Evolutionary conservation across 1,284 basidiomycete genomes (phyloP), one percentile per base, ranked within the genome.

Genomic region (Microstroma glucosiphilum): DNA sequence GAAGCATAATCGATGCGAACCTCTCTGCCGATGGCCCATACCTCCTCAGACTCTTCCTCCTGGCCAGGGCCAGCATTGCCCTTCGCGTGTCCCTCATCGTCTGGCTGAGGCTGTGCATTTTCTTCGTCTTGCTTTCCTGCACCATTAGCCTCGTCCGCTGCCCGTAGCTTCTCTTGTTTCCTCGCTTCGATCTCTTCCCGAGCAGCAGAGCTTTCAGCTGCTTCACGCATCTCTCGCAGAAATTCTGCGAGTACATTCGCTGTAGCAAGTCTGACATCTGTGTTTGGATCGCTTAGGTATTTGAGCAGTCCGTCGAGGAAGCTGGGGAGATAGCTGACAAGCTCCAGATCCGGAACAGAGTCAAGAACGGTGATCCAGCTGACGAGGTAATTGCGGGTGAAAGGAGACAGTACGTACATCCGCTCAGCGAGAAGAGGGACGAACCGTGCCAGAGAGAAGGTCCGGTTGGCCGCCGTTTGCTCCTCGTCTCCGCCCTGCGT

Each of bases 291-390:
- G 11, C 91, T 91, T 13, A 98, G 87, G 78, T 97, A 98, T 81
- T 91, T 92, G 69, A 73, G 68, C 51, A 99, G 84, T 2, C 92
- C 93, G 69, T 96, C 92, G 48, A 99, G 81, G 79, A 98, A 96
- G 71, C 94, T 88, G 0, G 96, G 94, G 17, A 99, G 85, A 81
- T 91, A 96, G 37, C 89, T 88, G 57, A 98, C 89, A 23, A 99
- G 84, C 79, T 98, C 93, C 58, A 98, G 83, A 77, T 98, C 93
- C 1, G 96, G 96, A 0, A 98, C 91, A 6, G 92, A 96, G 77
- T 97, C 92, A 46, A 99, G 85, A 1, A 96, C 90, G 56, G 87
- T 91, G 66, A 98, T 90, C 96, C 96, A 99, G 9, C 90, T 90
- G 49, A 96, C 91, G 37, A 99, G 85, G 79, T 94, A 98, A 79